These are phyloP conservation scores for Saturnispora dispora DNA, from an alignment of 805 yeast genomes.

Conservation along the genomic window DNA sequence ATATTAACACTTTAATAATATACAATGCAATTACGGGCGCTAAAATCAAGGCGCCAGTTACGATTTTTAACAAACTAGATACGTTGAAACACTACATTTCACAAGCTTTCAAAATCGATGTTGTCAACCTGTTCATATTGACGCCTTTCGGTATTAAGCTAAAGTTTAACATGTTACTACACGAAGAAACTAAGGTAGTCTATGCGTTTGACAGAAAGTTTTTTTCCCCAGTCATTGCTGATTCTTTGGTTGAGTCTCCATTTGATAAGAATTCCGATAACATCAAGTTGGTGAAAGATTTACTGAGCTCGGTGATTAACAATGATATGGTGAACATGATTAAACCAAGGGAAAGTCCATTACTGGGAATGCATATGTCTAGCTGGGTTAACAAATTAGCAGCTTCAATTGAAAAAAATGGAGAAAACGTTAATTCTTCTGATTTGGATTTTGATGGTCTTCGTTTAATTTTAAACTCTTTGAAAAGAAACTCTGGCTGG, in stretches of 20 bases:
- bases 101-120: constrained; percentile 33
- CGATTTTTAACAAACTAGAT: constrained; percentile 33
- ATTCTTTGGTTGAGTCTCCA: constrained; percentile 9
- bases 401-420: constrained; percentile 14
- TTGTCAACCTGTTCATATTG: constrained; percentile 38
- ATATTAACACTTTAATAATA: constrained; percentile 17
- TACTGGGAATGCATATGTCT: constrained; percentile 10
- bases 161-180: constrained; percentile 39
- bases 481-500: constrained; percentile 32
- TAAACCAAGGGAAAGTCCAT: constrained; percentile 28
- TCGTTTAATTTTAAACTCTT: constrained; percentile 29
- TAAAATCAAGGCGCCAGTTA: constrained; percentile 27
- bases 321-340: constrained; percentile 24
- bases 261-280: neutral
- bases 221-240: constrained; percentile 28
- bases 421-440: constrained; percentile 18
- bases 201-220: constrained; percentile 56
- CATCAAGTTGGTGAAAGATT: constrained; percentile 12
- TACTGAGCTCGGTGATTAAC: constrained; percentile 20
- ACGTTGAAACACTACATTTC: constrained; percentile 34
- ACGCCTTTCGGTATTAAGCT: constrained; percentile 60
- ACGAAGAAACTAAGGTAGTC: constrained; percentile 43
- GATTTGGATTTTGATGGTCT: constrained; percentile 30
- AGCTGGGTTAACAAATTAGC: constrained; percentile 13
- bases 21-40: constrained; percentile 40